phyloP scores from a whole-genome alignment of 202 grass and related monocot genomes.

The Elaeis oleifera region DNA sequence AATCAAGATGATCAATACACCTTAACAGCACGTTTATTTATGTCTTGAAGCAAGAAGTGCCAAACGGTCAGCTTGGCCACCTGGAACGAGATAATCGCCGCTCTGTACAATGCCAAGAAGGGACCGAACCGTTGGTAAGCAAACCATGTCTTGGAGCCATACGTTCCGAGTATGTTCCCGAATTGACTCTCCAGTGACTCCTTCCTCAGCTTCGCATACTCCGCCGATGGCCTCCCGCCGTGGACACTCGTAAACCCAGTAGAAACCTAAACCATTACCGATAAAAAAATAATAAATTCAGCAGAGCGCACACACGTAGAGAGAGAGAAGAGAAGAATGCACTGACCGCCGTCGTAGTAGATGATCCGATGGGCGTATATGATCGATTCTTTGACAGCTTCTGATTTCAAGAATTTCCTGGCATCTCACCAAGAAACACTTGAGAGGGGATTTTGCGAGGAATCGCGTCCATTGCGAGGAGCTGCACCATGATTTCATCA shows the following conservation, averaged over 20 bases:
- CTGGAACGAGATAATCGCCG: slow-evolving; percentile 77
- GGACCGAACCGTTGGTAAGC: slow-evolving; percentile 61
- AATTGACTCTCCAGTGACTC: slow-evolving; percentile 76
- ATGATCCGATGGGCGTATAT: no score
- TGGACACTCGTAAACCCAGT: slow-evolving; percentile 78
- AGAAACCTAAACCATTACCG: slow-evolving; percentile 35
- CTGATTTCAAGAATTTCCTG: neutral
- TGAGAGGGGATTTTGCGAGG: neutral
- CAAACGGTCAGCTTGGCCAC: slow-evolving; percentile 74
- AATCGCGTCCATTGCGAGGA: neutral
- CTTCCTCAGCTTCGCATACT: slow-evolving; percentile 87
- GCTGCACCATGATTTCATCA: neutral
- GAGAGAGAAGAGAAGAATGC: no score
- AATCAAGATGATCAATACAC: slow-evolving; percentile 24
- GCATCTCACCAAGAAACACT: neutral
- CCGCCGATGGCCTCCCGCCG: slow-evolving; percentile 63
- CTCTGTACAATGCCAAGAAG: slow-evolving; percentile 75
- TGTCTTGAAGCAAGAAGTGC: slow-evolving; percentile 60
- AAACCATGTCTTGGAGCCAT: slow-evolving; percentile 48
- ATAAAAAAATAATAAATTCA: no score
- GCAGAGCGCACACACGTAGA: no score
- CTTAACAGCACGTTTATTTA: slow-evolving; percentile 62
- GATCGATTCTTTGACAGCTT: neutral
- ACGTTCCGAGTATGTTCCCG: slow-evolving; percentile 59
- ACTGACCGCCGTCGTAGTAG: no score